phyloP scores from a whole-genome alignment of 2,329 filamentous ascomycete species.

The Endocalyx cinctus region DNA sequence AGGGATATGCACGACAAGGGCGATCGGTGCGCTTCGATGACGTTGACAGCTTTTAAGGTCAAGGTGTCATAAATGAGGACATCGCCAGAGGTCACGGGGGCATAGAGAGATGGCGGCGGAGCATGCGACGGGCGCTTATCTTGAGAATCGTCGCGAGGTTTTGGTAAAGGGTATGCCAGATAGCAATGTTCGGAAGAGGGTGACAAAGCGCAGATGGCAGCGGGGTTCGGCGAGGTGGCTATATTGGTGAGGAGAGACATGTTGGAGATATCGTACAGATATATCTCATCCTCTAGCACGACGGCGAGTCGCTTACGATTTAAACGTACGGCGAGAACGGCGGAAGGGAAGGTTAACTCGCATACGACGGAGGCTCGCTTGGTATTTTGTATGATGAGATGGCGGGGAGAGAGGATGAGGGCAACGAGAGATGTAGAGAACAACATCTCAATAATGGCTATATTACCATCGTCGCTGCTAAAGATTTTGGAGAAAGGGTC shows the following conservation, averaged over 20 bases:
- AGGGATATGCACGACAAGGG: conserved; percentile 86
- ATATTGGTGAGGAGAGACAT: conserved; percentile 95
- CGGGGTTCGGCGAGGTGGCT: conserved; percentile 87
- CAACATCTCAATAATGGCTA: conserved; percentile 96
- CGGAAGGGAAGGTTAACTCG: conserved; percentile 97
- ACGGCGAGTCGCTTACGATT: conserved; percentile 94
- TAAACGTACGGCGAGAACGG: conserved; percentile 85
- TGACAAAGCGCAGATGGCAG: conserved; percentile 85
- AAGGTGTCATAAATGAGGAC: conserved; percentile 89
- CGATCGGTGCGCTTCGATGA: conserved; percentile 90
- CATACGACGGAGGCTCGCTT: conserved; percentile 85
- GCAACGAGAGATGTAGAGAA: conserved; percentile 97
- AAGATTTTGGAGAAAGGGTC: conserved; percentile 95
- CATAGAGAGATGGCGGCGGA: conserved; percentile 72
- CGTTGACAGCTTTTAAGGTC: conserved; percentile 87
- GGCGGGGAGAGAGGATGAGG: conserved; percentile 83
- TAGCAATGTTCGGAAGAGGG: conserved; percentile 95
- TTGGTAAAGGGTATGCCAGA: conserved; percentile 86
- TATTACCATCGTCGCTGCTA: conserved; percentile 90
- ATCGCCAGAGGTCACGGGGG: conserved; percentile 82
- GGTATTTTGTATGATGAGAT: conserved; percentile 94
- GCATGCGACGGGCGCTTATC: conserved; percentile 71
- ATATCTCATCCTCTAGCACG: conserved; percentile 92
- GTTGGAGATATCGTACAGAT: conserved; percentile 97
- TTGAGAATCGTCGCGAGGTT: conserved; percentile 57